These are phyloP conservation scores for Macrocybe gigantea DNA, from an alignment of 768 basidiomycete species.

Conservation along the genomic window DNA sequence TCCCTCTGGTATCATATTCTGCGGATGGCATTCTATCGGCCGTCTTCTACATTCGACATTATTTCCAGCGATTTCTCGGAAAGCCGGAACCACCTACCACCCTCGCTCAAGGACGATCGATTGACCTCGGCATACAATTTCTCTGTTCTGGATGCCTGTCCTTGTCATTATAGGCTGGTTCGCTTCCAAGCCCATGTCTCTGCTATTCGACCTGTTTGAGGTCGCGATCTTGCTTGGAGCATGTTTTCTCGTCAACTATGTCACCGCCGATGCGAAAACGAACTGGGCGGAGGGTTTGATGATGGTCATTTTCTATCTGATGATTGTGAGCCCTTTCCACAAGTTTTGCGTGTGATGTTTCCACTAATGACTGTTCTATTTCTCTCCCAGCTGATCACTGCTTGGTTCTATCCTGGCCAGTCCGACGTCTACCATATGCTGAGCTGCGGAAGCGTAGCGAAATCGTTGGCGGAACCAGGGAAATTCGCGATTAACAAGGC, in stretches of 20 bases:
- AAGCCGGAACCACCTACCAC: conserved; percentile 38
- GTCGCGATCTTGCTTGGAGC: conserved; percentile 60
- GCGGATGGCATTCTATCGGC: conserved; percentile 61
- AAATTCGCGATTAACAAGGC: conserved; percentile 8
- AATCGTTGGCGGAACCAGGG: conserved; percentile 2
- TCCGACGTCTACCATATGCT: conserved; percentile 22
- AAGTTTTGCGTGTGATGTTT: too few species aligned
- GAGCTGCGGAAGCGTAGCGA: conserved; percentile 13
- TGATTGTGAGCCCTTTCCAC: conserved; percentile 40
- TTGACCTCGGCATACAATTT: conserved; percentile 75
- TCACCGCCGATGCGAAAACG: conserved; percentile 71
- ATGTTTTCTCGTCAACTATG: conserved; percentile 74
- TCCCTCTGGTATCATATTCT: conserved; percentile 68
- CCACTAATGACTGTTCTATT: neutral
- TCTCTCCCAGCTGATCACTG: conserved; percentile 15
- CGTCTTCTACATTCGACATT: conserved; percentile 45
- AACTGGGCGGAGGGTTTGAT: conserved; percentile 72
- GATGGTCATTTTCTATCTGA: conserved; percentile 60
- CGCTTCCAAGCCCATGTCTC: conserved; percentile 46
- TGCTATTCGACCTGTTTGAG: conserved; percentile 70
- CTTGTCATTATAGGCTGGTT: conserved; percentile 66
- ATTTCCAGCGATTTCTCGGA: conserved; percentile 31
- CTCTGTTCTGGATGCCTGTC: conserved; percentile 76
- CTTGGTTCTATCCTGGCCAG: conserved; percentile 33
- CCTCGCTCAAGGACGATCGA: conserved; percentile 63